phyloP scores from a whole-genome alignment of 257 asterid genomes.

The Henckelia pumila region DNA sequence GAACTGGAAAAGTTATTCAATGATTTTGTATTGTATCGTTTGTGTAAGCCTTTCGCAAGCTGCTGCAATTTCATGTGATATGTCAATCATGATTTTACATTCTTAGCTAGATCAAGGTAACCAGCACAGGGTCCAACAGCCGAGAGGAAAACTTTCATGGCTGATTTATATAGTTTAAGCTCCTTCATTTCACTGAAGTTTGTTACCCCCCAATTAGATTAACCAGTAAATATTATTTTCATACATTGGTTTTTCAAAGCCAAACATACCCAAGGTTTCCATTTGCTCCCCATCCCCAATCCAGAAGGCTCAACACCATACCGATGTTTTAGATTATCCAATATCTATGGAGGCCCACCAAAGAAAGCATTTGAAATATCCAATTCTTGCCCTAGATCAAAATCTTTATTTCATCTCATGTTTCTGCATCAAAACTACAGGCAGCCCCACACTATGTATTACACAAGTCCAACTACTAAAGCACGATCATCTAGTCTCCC shows the following conservation, averaged over 20 bases:
- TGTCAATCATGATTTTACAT: neutral
- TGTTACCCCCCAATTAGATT: neutral
- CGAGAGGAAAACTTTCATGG: neutral
- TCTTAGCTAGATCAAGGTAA: neutral
- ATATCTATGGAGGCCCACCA: neutral
- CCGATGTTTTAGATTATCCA: neutral
- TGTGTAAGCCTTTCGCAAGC: neutral
- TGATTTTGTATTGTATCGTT: neutral
- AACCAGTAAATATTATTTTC: neutral
- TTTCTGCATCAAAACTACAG: no score
- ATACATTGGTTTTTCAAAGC: neutral
- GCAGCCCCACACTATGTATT: no score
- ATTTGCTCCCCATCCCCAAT: neutral
- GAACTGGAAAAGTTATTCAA: slow-evolving; percentile 4
- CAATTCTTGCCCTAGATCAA: neutral
- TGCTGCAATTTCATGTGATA: neutral
- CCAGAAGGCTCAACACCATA: neutral
- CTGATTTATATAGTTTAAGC: neutral
- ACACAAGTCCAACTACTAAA: no score
- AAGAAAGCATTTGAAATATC: neutral
- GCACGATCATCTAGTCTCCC: neutral
- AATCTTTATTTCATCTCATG: no score
- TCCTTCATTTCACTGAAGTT: neutral
- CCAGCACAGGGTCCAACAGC: neutral
- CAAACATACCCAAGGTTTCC: neutral